A percentile compares a stretch with the other conserved stretches of the same genome.
Evolutionary conservation across 179 eudicot genomes (phyloP).

Genomic region (Carnegiea gigantea): DNA sequence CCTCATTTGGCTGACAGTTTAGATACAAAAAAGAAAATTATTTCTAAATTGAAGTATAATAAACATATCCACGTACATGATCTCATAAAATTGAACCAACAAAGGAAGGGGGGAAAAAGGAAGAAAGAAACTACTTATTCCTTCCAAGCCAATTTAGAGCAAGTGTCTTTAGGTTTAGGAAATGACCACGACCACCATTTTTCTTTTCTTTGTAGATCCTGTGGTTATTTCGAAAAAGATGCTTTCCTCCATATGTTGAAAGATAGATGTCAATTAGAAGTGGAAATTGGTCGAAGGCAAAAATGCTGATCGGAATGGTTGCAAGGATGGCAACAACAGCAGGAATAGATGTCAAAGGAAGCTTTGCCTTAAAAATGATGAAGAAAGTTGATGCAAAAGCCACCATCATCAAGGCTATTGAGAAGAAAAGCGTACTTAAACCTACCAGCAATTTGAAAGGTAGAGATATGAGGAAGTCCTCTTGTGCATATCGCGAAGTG

Average conservation of each 20-base stretch:
- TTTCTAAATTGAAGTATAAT: no score
- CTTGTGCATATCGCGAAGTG: neutral
- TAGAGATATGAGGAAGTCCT: neutral
- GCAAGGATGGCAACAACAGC: neutral
- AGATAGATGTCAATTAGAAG: neutral
- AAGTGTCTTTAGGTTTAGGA: neutral
- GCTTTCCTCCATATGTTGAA: neutral
- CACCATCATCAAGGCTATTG: neutral
- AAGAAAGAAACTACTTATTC: neutral
- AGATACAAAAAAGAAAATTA: no score
- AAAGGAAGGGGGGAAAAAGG: no score
- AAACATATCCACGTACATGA: no score
- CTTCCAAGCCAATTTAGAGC: neutral
- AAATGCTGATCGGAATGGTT: neutral
- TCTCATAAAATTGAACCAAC: no score
- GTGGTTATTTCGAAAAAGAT: neutral
- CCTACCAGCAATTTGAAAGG: neutral
- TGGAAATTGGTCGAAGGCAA: neutral
- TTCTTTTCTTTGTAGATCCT: neutral
- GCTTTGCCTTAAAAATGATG: neutral
- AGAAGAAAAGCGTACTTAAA: neutral
- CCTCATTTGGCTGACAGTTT: no score
- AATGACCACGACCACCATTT: neutral
- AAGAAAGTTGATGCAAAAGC: constrained; percentile 3
- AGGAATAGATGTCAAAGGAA: neutral